phyloP scores from a whole-genome alignment of 73 alveolate species.

The Effrenium voratum region DNA sequence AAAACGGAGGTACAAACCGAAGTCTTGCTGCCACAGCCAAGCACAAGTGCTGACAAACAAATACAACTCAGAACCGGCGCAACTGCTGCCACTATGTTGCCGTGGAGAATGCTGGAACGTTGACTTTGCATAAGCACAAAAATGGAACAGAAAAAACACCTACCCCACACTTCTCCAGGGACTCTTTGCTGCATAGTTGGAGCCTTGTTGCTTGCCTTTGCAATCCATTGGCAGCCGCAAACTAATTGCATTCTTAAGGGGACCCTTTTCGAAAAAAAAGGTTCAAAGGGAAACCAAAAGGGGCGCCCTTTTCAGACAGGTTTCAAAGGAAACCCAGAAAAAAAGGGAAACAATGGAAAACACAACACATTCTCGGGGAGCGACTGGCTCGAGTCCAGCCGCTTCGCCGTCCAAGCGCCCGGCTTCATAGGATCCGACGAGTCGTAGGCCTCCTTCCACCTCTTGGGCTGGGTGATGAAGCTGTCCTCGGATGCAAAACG shows the following conservation, averaged over 20 bases:
- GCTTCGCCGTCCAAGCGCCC: too few species aligned
- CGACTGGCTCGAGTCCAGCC: neutral
- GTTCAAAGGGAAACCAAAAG: neutral
- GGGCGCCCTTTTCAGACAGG: neutral
- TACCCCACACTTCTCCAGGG: neutral
- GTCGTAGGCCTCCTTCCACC: conserved; percentile 83
- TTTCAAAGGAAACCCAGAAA: neutral
- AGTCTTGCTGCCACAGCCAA: too few species aligned
- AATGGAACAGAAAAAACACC: neutral
- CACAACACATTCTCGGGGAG: neutral
- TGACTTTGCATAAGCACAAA: neutral
- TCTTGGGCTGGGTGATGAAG: conserved; percentile 32
- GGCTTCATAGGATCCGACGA: conserved; percentile 82
- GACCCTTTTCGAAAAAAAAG: neutral
- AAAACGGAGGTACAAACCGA: too few species aligned
- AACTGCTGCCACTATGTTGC: too few species aligned
- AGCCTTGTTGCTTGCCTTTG: neutral
- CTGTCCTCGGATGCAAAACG: conserved; percentile 17
- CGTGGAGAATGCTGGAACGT: neutral
- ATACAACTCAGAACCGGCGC: too few species aligned
- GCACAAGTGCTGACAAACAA: too few species aligned
- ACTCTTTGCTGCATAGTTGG: too few species aligned
- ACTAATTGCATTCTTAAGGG: neutral
- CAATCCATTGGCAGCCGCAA: neutral
- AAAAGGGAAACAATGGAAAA: neutral